Base-by-base conservation (phyloP, 805 yeast species). In the Kodamaea nitidulidarum region DNA sequence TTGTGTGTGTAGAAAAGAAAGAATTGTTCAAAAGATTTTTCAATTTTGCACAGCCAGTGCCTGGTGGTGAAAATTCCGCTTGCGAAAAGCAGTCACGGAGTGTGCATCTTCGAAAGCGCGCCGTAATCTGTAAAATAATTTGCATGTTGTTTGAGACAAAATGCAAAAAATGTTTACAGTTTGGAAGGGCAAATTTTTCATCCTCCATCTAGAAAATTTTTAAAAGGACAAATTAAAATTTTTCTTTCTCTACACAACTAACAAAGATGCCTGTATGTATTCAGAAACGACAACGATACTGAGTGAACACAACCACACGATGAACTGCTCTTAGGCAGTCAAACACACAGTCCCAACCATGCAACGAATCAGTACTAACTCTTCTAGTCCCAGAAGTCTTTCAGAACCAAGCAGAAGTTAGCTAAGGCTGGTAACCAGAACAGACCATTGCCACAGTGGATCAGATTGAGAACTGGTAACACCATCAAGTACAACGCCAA, bases 381-480 rank as follows among this genome's bases (percentile, higher is more conserved):
- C 6, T 31, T 53, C 38, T 60, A 84, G 91, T 82, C 93, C 69
- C 90, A 90, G 78, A 91, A 91, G 80, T 80, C 95, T 63, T 88
- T 93, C 83, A 87, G 76, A 75, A 86, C 84, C 76, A 91, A 91
- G 88, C 93, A 88, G 80, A 93, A 88, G 83, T 84, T 91, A 74
- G 97, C 96, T 72, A 91, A 93, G 84, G 97, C 96, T 70, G 82
- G 81, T 72, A 91, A 88, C 80, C 96, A 88, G 79, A 91, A 88
- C 91, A 88, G 98, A 82, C 96, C 96, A 71, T 84, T 91, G 73
- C 98, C 98, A 66, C 96, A 90, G 78, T 91, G 97, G 96, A 78
- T 91, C 85, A 88, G 98, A 80, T 81, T 90, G 75, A 91, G 88
- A 85, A 88, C 98, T 71, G 82, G 77, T 75, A 91, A 88, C 95